Percentiles rank a stretch among this genome's conserved stretches.
Conservation (phyloP, 805 yeast genomes). For the Saturnispora galanensis region DNA sequence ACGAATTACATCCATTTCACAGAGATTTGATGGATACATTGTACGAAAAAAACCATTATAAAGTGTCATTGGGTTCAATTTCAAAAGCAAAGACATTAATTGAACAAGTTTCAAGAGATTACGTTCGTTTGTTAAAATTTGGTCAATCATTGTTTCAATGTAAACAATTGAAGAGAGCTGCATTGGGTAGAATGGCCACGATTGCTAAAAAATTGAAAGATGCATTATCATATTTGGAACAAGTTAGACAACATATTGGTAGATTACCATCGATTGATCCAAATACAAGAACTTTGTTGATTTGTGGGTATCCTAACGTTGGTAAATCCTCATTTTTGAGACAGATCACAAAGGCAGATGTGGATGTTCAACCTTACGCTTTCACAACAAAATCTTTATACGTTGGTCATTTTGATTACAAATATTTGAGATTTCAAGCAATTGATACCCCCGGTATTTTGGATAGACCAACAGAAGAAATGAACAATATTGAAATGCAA, state of each 20-base stretch:
- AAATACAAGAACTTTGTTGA: constrained; percentile 91
- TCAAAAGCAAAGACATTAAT: constrained; percentile 88
- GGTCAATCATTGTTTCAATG: constrained; percentile 98
- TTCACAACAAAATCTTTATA: constrained; percentile 96
- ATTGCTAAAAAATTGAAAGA: constrained; percentile 92
- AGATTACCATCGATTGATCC: constrained; percentile 98
- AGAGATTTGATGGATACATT: constrained; percentile 96
- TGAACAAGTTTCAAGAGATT: constrained; percentile 95
- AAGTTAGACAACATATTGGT: constrained; percentile 98
- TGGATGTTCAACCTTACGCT: constrained; percentile 98
- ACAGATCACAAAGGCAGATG: constrained; percentile 95
- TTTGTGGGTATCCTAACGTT: constrained; percentile 98
- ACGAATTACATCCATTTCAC: constrained; percentile 97
- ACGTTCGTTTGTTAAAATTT: constrained; percentile 84
- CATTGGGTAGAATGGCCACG: constrained; percentile 99
- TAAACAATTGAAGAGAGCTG: constrained; percentile 97
- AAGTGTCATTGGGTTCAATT: constrained; percentile 89
- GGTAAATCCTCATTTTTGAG: constrained; percentile 94
- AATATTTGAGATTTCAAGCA: constrained; percentile 95
- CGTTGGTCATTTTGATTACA: constrained; percentile 98
- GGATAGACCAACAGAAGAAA: constrained; percentile 98
- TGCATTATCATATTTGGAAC: constrained; percentile 87
- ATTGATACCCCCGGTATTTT: constrained; percentile 98
- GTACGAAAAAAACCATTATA: constrained; percentile 96
- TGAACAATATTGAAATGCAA: constrained; percentile 99